phyloP scores from a whole-genome alignment of 805 yeast genomes.

The Cyberlindnera americana region DNA sequence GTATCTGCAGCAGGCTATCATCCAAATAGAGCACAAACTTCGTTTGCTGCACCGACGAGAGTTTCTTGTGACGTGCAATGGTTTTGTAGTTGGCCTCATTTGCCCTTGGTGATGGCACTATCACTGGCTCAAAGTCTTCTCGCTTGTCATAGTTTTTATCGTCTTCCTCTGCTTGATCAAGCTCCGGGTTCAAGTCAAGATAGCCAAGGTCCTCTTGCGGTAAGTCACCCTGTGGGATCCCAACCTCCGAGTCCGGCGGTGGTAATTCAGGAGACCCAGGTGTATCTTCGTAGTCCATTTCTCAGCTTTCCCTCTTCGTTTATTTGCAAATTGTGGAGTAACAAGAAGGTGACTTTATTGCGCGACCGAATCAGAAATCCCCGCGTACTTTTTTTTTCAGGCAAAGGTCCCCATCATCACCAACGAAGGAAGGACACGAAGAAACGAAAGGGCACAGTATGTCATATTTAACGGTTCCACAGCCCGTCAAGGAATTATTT shows the following conservation, averaged over 20 bases:
- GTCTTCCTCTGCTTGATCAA: conserved; percentile 4
- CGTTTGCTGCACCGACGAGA: conserved; percentile 51
- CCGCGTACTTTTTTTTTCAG: neutral
- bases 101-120: conserved; percentile 18
- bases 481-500: conserved; percentile 41
- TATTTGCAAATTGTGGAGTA: neutral
- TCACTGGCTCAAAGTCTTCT: conserved; percentile 15
- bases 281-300: conserved; percentile 18
- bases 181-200: conserved; percentile 26
- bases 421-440: no score
- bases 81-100: no score
- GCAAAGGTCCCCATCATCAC: no score
- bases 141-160: conserved; percentile 7
- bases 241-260: conserved; percentile 21
- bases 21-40: conserved; percentile 54
- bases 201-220: conserved; percentile 20
- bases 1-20: conserved; percentile 47
- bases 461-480: conserved; percentile 32
- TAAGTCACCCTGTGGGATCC: conserved; percentile 11
- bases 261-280: conserved; percentile 28
- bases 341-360: neutral
- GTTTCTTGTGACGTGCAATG: conserved; percentile 25
- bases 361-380: no score
- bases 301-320: no score
- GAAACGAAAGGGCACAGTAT: no score